Percentiles rank a stretch among this genome's conserved stretches.
These are phyloP conservation scores for Nitzschia sp. DNA, from an alignment of 108 stramenopile genomes.

Conservation along the genomic window DNA sequence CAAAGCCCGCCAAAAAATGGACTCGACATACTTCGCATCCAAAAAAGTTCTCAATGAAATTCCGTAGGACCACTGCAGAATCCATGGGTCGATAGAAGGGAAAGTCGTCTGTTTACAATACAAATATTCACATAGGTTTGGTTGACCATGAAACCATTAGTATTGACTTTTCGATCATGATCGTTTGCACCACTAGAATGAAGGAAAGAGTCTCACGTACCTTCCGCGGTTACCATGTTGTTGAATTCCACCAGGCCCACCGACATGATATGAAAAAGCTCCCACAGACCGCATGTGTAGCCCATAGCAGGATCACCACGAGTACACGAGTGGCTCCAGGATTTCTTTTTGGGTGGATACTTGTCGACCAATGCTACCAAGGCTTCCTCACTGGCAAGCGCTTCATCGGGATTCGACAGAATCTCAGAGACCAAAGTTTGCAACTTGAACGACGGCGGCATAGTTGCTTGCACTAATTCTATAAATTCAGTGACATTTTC, in stretches of 20 bases:
- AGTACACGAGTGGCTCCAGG: slow-evolving; percentile 49
- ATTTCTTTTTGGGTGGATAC: slow-evolving; percentile 20
- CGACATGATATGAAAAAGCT: slow-evolving; percentile 78
- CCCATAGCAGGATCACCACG: slow-evolving; percentile 39
- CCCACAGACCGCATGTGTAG: slow-evolving; percentile 88
- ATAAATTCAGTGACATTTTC: slow-evolving; percentile 56
- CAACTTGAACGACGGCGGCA: slow-evolving; percentile 65
- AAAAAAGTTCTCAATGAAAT: slow-evolving; percentile 78
- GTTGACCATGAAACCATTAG: too few species aligned
- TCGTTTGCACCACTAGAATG: too few species aligned
- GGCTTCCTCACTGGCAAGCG: slow-evolving; percentile 35
- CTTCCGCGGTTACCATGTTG: slow-evolving; percentile 9
- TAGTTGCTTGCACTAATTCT: slow-evolving; percentile 39
- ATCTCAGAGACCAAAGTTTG: slow-evolving; percentile 42
- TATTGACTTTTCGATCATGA: too few species aligned
- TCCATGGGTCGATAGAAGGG: slow-evolving; percentile 17
- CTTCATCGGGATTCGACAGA: slow-evolving; percentile 47
- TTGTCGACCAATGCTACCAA: slow-evolving; percentile 41
- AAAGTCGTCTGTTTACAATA: too few species aligned
- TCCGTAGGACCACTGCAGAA: slow-evolving; percentile 27
- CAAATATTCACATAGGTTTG: too few species aligned
- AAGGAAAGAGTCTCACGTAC: too few species aligned
- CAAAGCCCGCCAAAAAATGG: slow-evolving; percentile 73
- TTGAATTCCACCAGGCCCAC: slow-evolving; percentile 84
- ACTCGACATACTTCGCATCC: slow-evolving; percentile 79